These are phyloP conservation scores for Misopates orontium DNA, from an alignment of 257 asterid genomes.

Conservation along the genomic window DNA sequence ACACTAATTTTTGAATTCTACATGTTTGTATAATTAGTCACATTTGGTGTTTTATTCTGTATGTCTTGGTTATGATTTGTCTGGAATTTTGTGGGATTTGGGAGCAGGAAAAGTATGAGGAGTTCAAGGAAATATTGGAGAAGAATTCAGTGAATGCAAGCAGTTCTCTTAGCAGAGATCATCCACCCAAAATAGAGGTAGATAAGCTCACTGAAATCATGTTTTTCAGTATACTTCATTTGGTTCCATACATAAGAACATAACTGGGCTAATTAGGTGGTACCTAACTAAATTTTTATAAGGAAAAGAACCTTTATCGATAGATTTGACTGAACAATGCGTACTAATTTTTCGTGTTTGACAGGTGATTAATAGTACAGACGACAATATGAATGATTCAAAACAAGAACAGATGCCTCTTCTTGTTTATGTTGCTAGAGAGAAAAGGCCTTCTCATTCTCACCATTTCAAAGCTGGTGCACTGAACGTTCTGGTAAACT, in stretches of 20 bases:
- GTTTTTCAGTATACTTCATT: too few relatives aligned
- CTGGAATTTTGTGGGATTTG: not conserved
- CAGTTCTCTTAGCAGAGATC: constrained; percentile 20
- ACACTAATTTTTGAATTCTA: not conserved
- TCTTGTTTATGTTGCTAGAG: constrained; percentile 67
- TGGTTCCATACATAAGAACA: not conserved
- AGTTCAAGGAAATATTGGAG: constrained; percentile 15
- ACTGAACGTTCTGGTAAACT: constrained; percentile 55
- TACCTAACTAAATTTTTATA: not conserved
- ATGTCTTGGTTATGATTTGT: not conserved
- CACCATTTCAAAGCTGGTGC: constrained; percentile 90
- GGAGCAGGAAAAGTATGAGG: constrained; percentile 13
- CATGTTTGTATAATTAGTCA: not conserved
- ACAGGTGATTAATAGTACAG: constrained; percentile 47
- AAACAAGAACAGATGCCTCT: constrained; percentile 40
- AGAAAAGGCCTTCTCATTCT: constrained; percentile 55
- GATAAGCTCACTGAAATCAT: not conserved
- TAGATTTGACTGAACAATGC: not conserved
- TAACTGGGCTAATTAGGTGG: not conserved
- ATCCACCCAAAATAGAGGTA: constrained; percentile 23
- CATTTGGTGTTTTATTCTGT: not conserved
- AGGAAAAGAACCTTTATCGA: not conserved
- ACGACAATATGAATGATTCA: constrained; percentile 9
- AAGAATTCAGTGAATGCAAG: constrained; percentile 19
- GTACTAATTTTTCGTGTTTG: not conserved